A percentile compares a stretch with the other conserved stretches of the same genome.
These are phyloP conservation scores for Entamoeba dispar DNA, from an alignment of 208 protist genomes.

Conservation along the genomic window DNA sequence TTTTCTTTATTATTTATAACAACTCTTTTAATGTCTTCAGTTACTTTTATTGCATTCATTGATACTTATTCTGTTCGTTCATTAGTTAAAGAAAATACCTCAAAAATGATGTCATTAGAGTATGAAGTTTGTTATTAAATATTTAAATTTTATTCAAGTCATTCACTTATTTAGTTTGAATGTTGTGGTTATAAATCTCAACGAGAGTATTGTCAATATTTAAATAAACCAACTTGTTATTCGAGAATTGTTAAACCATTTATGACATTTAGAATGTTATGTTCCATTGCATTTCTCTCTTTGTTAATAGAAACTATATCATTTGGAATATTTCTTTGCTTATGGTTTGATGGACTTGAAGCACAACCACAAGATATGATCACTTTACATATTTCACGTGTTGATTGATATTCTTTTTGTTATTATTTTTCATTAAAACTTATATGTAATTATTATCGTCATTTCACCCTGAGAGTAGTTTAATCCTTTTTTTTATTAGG, in stretches of 20 bases:
- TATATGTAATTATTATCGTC: no score
- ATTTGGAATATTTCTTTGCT: background rate
- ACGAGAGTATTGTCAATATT: background rate
- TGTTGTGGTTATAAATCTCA: background rate
- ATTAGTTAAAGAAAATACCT: background rate
- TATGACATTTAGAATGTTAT: background rate
- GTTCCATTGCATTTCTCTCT: background rate
- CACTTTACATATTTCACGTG: background rate
- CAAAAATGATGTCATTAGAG: background rate
- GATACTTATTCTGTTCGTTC: background rate
- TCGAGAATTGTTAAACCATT: background rate
- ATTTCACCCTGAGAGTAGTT: no score
- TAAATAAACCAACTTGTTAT: background rate
- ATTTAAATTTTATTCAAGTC: background rate
- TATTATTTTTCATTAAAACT: no score
- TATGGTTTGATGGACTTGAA: background rate
- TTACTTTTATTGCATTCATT: background rate
- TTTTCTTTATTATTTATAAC: background rate
- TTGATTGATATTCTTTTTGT: background rate
- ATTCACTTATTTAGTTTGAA: background rate
- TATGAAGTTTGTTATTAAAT: background rate
- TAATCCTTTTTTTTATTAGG: no score
- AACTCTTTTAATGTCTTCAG: background rate
- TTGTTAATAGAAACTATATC: background rate
- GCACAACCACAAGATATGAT: background rate